Conservation (phyloP, 2,329 filamentous ascomycete species). For the Aschersonia sp. region DNA sequence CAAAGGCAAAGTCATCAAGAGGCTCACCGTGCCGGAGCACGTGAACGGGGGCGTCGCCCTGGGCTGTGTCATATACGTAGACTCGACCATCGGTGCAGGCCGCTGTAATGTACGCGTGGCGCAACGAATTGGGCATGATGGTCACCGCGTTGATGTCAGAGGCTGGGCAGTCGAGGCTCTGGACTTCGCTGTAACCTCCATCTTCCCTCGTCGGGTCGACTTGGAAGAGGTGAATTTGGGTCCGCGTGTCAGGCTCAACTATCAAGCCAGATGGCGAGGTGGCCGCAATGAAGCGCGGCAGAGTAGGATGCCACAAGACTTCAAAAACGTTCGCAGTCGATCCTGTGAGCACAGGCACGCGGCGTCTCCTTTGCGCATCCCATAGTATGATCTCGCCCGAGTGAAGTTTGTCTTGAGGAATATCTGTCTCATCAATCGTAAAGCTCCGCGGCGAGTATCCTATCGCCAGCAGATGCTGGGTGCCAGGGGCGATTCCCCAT, state of each 20-base stretch:
- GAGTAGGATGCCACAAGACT: slow-evolving; percentile 44
- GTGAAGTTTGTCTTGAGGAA: slow-evolving; percentile 41
- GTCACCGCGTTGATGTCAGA: slow-evolving; percentile 49
- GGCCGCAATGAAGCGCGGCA: slow-evolving; percentile 38
- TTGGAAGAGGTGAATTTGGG: slow-evolving; percentile 43
- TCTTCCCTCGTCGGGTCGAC: slow-evolving; percentile 11
- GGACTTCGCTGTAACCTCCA: slow-evolving; percentile 25
- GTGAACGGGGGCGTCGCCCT: slow-evolving; percentile 40
- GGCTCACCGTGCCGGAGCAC: slow-evolving; percentile 35
- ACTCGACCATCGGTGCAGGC: slow-evolving; percentile 46
- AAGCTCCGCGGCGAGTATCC: slow-evolving; percentile 47
- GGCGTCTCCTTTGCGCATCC: slow-evolving; percentile 29
- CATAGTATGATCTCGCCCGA: slow-evolving; percentile 47
- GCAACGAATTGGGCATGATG: slow-evolving; percentile 37
- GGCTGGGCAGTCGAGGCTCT: slow-evolving; percentile 43
- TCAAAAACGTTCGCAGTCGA: slow-evolving; percentile 49
- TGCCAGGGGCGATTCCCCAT: slow-evolving; percentile 34
- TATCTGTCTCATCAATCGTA: slow-evolving; percentile 36
- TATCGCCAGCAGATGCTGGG: slow-evolving; percentile 39
- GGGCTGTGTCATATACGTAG: slow-evolving; percentile 48
- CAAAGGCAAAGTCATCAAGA: slow-evolving; percentile 22
- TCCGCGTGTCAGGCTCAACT: slow-evolving; percentile 28
- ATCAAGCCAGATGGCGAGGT: slow-evolving; percentile 37
- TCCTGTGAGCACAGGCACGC: slow-evolving; percentile 33
- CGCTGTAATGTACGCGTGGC: slow-evolving; percentile 40